Conservation (phyloP, 2,329 filamentous ascomycete species). For the Aspergillus carbonarius region DNA sequence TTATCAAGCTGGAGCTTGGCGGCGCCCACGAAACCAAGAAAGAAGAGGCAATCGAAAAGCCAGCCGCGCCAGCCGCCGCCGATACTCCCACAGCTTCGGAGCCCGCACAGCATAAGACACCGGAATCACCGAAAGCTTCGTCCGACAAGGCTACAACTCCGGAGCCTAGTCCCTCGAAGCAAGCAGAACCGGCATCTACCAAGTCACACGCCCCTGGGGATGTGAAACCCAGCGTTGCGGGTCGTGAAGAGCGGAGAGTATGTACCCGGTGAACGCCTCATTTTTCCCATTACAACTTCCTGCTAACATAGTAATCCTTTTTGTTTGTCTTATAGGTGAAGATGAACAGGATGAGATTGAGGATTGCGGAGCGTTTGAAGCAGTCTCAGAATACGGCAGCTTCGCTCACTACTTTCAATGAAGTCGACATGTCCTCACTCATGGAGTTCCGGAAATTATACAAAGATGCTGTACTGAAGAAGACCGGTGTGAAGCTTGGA, state of each 20-base stretch:
- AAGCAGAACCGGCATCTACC: conserved; percentile 21
- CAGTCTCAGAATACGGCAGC: conserved; percentile 98
- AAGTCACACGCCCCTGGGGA: conserved; percentile 21
- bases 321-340: conserved; percentile 66
- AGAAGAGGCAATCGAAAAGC: conserved; percentile 57
- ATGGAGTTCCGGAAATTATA: conserved; percentile 98
- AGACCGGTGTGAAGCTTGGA: conserved; percentile 95
- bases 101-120: conserved; percentile 27
- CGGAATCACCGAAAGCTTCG: conserved; percentile 35
- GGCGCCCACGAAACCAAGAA: conserved; percentile 59
- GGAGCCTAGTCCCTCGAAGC: conserved; percentile 25
- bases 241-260: conserved; percentile 84
- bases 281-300: background rate
- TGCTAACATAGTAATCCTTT: conserved; percentile 1
- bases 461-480: conserved; percentile 95
- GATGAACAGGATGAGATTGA: conserved; percentile 99
- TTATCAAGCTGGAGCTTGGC: conserved; percentile 81
- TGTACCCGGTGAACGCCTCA: conserved; percentile 38
- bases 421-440: conserved; percentile 96
- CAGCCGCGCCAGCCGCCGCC: conserved; percentile 60
- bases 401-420: conserved; percentile 96
- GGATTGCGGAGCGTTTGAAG: conserved; percentile 96
- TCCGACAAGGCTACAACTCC: conserved; percentile 44
- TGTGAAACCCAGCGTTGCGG: conserved; percentile 55
- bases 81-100: conserved; percentile 40